phyloP scores from a whole-genome alignment of 2,329 filamentous ascomycete species.

The Juglanconis oblonga region DNA sequence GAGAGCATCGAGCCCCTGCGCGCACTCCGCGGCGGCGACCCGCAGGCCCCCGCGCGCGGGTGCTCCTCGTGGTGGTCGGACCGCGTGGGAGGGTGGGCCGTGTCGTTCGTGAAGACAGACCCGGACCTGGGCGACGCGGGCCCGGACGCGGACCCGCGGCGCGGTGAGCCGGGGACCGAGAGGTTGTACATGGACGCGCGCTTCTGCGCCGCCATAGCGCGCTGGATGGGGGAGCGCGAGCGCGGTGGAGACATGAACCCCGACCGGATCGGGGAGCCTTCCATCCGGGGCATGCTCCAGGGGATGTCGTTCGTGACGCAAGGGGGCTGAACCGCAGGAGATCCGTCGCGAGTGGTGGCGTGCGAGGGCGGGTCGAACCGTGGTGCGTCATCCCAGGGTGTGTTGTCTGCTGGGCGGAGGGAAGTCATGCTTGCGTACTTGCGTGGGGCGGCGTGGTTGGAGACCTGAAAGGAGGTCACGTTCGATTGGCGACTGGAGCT shows the following conservation, averaged over 20 bases:
- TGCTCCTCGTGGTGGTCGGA: background rate
- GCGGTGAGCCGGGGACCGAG: conserved; percentile 7
- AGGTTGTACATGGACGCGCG: conserved; percentile 22
- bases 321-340: background rate
- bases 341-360: background rate
- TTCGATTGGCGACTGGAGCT: conserved; percentile 6
- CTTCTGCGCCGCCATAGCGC: conserved; percentile 17
- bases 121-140: conserved; percentile 11
- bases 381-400: conserved; percentile 1
- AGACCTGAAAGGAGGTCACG: conserved; percentile 10
- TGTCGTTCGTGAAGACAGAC: conserved; percentile 6
- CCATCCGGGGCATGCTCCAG: conserved; percentile 33
- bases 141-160: conserved; percentile 12
- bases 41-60: too few species aligned
- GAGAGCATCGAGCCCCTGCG: conserved; percentile 20
- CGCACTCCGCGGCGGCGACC: background rate
- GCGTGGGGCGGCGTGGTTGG: conserved; percentile 24
- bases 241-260: conserved; percentile 16
- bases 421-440: conserved; percentile 30
- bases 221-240: conserved; percentile 16
- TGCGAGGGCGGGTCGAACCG: background rate
- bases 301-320: conserved; percentile 11
- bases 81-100: background rate
- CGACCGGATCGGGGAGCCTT: conserved; percentile 20
- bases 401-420: conserved; percentile 25